Evolutionary conservation across 2,329 filamentous ascomycete species (phyloP).

Genomic region (Trichoderma lentiforme): DNA sequence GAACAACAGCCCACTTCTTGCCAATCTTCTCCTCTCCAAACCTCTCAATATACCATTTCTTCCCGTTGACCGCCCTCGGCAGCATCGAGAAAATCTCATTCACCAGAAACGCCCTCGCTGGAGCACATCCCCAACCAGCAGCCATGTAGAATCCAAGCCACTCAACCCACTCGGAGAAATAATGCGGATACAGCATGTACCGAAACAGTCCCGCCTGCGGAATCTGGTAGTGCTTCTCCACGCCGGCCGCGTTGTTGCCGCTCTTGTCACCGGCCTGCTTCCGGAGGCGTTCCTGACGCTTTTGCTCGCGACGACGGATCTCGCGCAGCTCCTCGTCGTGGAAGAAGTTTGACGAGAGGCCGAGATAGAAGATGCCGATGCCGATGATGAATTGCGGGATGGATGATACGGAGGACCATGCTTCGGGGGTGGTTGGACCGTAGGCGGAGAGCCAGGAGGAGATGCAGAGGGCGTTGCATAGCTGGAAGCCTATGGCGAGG

Average conservation of each 20-base stretch:
- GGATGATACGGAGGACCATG: slow-evolving; percentile 43
- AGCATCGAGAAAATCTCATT: slow-evolving; percentile 92
- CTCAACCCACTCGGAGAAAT: slow-evolving; percentile 95
- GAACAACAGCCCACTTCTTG: slow-evolving; percentile 68
- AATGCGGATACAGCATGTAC: slow-evolving; percentile 85
- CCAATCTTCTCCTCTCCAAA: slow-evolving; percentile 83
- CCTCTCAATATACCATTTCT: slow-evolving; percentile 79
- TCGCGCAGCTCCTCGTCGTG: slow-evolving; percentile 88
- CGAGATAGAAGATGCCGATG: slow-evolving; percentile 70
- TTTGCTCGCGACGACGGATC: slow-evolving; percentile 69
- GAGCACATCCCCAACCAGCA: slow-evolving; percentile 63
- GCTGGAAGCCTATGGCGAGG: slow-evolving; percentile 68
- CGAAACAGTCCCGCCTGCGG: slow-evolving; percentile 80
- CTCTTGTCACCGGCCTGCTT: slow-evolving; percentile 32
- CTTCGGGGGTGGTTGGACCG: slow-evolving; percentile 59
- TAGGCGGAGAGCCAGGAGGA: slow-evolving; percentile 82
- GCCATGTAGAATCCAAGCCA: slow-evolving; percentile 87
- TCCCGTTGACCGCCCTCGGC: slow-evolving; percentile 76
- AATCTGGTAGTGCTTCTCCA: slow-evolving; percentile 80
- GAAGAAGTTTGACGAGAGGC: slow-evolving; percentile 76
- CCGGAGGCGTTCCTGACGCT: slow-evolving; percentile 45
- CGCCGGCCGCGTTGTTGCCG: slow-evolving; percentile 28
- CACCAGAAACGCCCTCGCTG: slow-evolving; percentile 75
- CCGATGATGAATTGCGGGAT: slow-evolving; percentile 56
- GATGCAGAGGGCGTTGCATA: slow-evolving; percentile 74